These are phyloP conservation scores for Arctium minus DNA, from an alignment of 129 eudicot species.

Conservation along the genomic window DNA sequence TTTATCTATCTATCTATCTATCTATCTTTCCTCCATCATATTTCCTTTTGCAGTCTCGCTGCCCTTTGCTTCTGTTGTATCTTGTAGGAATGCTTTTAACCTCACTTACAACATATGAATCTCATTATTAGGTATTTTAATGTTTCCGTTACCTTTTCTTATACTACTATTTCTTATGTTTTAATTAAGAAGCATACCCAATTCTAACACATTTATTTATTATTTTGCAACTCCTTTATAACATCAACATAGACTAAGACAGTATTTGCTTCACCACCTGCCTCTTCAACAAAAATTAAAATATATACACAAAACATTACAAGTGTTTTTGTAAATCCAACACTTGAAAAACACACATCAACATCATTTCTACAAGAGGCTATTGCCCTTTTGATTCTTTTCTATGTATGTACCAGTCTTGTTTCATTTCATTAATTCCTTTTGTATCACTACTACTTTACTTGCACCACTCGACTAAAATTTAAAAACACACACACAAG, in stretches of 20 bases:
- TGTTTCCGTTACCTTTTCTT: background rate
- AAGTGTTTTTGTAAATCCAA: too few species aligned
- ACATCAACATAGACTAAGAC: too few species aligned
- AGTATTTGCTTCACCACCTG: background rate
- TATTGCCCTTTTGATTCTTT: background rate
- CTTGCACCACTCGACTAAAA: background rate
- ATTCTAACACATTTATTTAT: too few species aligned
- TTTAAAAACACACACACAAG: background rate
- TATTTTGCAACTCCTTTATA: too few species aligned
- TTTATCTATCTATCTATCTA: too few species aligned
- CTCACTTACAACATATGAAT: background rate
- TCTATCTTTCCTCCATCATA: background rate
- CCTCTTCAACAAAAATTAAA: background rate
- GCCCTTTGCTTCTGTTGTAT: conserved; percentile 39
- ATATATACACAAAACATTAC: background rate
- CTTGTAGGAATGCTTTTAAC: conserved; percentile 26
- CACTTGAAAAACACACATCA: background rate
- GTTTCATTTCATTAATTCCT: too few species aligned
- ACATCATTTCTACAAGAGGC: background rate
- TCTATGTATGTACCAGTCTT: too few species aligned
- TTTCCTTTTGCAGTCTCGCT: conserved; percentile 24
- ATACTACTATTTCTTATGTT: background rate
- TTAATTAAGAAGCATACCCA: background rate
- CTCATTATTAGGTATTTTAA: background rate
- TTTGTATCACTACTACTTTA: background rate